phyloP scores from a whole-genome alignment of 371 early-diverging fungal species.

The Rhizomucor pusillus region DNA sequence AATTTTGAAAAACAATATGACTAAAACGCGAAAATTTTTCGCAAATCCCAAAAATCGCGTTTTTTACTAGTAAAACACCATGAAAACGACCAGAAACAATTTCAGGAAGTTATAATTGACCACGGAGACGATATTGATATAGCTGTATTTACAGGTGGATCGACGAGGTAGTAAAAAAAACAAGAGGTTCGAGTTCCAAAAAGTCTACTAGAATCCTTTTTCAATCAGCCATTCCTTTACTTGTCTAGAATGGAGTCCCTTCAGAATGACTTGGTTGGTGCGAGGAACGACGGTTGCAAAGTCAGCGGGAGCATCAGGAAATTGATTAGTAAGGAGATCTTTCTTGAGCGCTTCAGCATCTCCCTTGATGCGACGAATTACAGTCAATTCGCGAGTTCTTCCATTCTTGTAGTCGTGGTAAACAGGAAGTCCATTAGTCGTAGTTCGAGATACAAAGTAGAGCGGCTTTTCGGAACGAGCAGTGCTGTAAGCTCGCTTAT shows the following conservation, averaged over 20 bases:
- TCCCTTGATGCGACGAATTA: constrained; percentile 76
- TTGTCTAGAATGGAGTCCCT: constrained; percentile 50
- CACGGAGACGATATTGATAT: too few species aligned
- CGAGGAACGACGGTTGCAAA: constrained; percentile 30
- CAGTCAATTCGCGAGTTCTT: constrained; percentile 60
- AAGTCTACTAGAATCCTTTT: constrained; percentile 66
- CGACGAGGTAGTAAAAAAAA: too few species aligned
- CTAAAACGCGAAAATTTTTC: too few species aligned
- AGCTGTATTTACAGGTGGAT: too few species aligned
- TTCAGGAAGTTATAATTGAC: too few species aligned
- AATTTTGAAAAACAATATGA: too few species aligned
- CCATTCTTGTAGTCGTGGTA: constrained; percentile 75
- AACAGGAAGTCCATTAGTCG: constrained; percentile 63
- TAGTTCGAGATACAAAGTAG: constrained; percentile 61
- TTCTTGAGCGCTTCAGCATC: constrained; percentile 52
- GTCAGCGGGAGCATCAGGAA: constrained; percentile 37
- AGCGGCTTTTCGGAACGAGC: constrained; percentile 7
- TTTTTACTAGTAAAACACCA: too few species aligned
- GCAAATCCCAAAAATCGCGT: too few species aligned
- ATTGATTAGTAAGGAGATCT: constrained; percentile 36
- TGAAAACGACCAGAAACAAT: too few species aligned
- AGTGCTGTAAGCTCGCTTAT: constrained; percentile 7
- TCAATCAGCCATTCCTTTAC: constrained; percentile 57
- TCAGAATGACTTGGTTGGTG: constrained; percentile 53
- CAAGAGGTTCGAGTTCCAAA: too few species aligned